Evolutionary conservation across 2,329 filamentous ascomycete genomes (phyloP).

Genomic region (Colletotrichum falcatum): DNA sequence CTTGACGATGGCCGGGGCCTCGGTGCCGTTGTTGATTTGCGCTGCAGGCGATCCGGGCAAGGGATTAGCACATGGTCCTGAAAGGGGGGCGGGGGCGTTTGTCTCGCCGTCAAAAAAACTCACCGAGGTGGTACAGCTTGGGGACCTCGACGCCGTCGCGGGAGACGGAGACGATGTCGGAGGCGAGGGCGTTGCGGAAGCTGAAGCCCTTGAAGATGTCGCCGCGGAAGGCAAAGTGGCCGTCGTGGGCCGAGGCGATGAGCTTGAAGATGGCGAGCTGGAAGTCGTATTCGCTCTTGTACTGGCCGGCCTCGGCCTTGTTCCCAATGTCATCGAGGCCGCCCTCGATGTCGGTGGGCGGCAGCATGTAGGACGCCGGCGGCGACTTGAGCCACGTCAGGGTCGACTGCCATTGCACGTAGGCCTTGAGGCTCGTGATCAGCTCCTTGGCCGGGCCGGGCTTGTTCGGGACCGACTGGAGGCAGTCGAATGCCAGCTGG

Average conservation of each 20-base stretch:
- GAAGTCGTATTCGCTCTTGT: slow-evolving; percentile 66
- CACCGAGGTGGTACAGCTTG: slow-evolving; percentile 65
- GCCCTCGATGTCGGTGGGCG: slow-evolving; percentile 60
- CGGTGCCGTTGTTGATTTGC: slow-evolving; percentile 33
- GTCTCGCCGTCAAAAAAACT: slow-evolving; percentile 40
- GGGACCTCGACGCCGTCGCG: slow-evolving; percentile 69
- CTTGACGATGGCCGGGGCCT: slow-evolving; percentile 58
- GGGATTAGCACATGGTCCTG: not conserved
- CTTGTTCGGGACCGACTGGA: slow-evolving; percentile 54
- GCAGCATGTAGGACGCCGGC: slow-evolving; percentile 62
- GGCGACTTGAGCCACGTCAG: slow-evolving; percentile 63
- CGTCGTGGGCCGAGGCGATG: slow-evolving; percentile 68
- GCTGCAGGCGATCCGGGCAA: slow-evolving; percentile 2
- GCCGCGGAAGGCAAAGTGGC: slow-evolving; percentile 70
- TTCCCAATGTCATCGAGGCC: slow-evolving; percentile 58
- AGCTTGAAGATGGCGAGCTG: slow-evolving; percentile 65
- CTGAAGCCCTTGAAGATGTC: slow-evolving; percentile 65
- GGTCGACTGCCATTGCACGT: slow-evolving; percentile 62
- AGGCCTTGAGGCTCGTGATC: slow-evolving; percentile 54
- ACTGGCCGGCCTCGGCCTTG: slow-evolving; percentile 56
- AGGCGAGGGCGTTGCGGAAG: slow-evolving; percentile 51
- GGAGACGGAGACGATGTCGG: slow-evolving; percentile 69
- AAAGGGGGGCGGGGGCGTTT: no score
- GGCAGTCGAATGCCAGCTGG: slow-evolving; percentile 52
- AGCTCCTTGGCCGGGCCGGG: slow-evolving; percentile 50